A percentile compares a stretch with the other conserved stretches of the same genome.
Evolutionary conservation across 2,329 filamentous ascomycete genomes (phyloP).

Genomic region (Furcasterigmium furcatum): DNA sequence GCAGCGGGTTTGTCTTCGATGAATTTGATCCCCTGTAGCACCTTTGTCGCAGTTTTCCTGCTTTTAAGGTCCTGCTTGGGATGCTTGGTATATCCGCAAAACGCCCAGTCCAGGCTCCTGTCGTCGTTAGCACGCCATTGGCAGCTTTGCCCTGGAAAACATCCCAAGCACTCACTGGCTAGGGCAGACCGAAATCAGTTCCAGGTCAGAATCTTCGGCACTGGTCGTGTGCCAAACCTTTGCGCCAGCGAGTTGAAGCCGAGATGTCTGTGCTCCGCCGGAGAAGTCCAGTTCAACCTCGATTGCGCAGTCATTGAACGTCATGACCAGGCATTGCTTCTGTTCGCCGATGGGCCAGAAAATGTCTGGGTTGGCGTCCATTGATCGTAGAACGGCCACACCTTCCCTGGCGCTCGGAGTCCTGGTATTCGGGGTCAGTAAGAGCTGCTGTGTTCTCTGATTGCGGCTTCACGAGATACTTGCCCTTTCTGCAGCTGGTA

Average conservation of each 20-base stretch:
- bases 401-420: too few relatives aligned
- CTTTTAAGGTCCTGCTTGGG: not conserved
- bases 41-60: not conserved
- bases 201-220: not conserved
- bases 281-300: constrained; percentile 3
- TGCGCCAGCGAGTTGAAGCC: not conserved
- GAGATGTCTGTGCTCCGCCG: not conserved
- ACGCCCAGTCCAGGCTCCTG: too few relatives aligned
- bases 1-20: not conserved
- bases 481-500: too few relatives aligned
- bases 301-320: not conserved
- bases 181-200: not conserved
- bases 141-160: too few relatives aligned
- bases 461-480: too few relatives aligned
- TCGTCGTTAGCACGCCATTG: not conserved
- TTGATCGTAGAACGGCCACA: not conserved
- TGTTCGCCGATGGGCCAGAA: not conserved
- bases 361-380: not conserved
- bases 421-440: too few relatives aligned
- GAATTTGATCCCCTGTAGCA: not conserved
- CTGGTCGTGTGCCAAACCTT: not conserved
- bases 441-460: too few relatives aligned
- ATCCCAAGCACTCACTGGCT: not conserved
- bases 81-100: not conserved
- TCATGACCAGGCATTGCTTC: not conserved